Percentiles rank a stretch among this genome's conserved stretches.
Evolutionary conservation across 768 basidiomycete species (phyloP).

Genomic region (Amanita rimosa): DNA sequence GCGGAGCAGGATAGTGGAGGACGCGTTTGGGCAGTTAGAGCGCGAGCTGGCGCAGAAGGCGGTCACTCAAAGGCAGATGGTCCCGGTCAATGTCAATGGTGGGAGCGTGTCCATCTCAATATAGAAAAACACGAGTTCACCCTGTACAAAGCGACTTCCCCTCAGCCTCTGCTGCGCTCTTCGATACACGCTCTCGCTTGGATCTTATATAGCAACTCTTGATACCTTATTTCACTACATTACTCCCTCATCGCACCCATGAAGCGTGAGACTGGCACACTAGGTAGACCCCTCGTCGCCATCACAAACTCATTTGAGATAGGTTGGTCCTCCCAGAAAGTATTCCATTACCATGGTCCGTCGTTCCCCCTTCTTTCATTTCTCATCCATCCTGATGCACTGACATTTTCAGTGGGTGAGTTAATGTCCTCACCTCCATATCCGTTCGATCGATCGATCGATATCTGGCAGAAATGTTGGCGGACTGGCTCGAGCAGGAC

Average conservation of each 20-base stretch:
- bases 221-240: neutral
- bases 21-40: conserved; percentile 69
- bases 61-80: no score
- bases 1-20: conserved; percentile 28
- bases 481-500: neutral
- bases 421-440: neutral
- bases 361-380: neutral
- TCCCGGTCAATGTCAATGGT: no score
- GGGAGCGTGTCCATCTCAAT: neutral
- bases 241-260: neutral
- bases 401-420: neutral
- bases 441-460: neutral
- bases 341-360: conserved; percentile 5
- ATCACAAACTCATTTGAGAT: conserved; percentile 3
- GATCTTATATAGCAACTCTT: neutral
- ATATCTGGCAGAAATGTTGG: neutral
- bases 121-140: no score
- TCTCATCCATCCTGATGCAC: no score
- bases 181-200: no score
- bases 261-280: neutral
- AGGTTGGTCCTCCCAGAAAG: neutral
- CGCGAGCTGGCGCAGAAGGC: conserved; percentile 35
- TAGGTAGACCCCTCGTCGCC: neutral
- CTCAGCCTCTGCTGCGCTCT: no score
- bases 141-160: no score